These are phyloP conservation scores for Zygosaccharomyces sapae DNA, from an alignment of 1,139 yeast species.

Conservation along the genomic window DNA sequence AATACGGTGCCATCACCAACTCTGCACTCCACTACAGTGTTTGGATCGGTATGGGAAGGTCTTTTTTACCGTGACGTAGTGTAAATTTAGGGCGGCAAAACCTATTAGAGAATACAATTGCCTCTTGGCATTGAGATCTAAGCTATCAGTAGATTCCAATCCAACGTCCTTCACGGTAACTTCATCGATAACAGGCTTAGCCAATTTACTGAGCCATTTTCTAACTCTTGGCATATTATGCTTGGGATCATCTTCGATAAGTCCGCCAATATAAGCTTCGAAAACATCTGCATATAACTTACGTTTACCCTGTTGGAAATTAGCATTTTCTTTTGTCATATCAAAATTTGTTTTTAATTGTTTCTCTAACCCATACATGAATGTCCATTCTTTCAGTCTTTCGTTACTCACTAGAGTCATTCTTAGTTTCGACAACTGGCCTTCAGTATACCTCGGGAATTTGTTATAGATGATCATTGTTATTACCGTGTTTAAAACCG, in stretches of 20 bases:
- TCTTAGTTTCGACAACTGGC: constrained; percentile 70
- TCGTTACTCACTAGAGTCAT: constrained; percentile 71
- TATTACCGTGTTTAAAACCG: constrained; percentile 69
- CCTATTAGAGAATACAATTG: constrained; percentile 79
- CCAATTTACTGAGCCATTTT: constrained; percentile 57
- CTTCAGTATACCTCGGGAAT: constrained; percentile 75
- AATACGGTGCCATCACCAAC: constrained; percentile 59
- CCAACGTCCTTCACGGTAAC: constrained; percentile 26
- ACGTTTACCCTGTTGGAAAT: constrained; percentile 34
- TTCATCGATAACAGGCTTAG: constrained; percentile 48
- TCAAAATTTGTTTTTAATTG: constrained; percentile 45
- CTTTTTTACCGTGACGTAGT: constrained; percentile 57
- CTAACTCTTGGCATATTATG: constrained; percentile 47
- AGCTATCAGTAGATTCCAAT: constrained; percentile 23
- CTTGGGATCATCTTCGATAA: constrained; percentile 53
- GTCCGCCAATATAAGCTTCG: constrained; percentile 88
- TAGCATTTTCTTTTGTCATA: constrained; percentile 32
- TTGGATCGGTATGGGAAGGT: constrained; percentile 46
- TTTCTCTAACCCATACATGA: constrained; percentile 64
- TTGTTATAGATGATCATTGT: constrained; percentile 62
- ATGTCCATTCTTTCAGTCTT: constrained; percentile 66
- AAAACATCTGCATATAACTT: constrained; percentile 47
- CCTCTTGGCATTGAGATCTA: constrained; percentile 48
- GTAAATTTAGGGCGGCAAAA: constrained; percentile 61
- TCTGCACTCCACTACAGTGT: constrained; percentile 60